These are phyloP conservation scores for Massarina eburnea DNA, from an alignment of 2,329 filamentous ascomycete species.

Conservation along the genomic window DNA sequence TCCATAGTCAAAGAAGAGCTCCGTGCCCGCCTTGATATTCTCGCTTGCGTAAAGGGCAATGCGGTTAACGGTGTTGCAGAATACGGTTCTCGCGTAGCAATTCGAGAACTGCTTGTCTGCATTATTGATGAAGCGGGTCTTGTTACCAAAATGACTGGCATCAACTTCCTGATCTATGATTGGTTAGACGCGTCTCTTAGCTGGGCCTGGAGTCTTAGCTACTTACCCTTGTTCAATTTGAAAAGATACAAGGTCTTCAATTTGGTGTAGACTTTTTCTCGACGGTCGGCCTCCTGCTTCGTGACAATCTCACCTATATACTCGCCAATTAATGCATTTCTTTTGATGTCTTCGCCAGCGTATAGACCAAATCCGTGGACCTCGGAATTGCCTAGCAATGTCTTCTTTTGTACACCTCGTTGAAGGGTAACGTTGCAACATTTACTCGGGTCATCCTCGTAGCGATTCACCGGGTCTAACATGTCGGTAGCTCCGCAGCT, in stretches of 20 bases:
- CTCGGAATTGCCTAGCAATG: constrained; percentile 70
- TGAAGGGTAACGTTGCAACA: constrained; percentile 77
- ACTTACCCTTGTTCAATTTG: constrained; percentile 50
- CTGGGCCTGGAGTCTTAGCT: neutral
- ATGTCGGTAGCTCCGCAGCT: constrained; percentile 70
- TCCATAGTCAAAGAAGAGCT: constrained; percentile 82
- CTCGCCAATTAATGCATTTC: constrained; percentile 76
- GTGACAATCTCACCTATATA: constrained; percentile 79
- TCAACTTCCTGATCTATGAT: constrained; percentile 60
- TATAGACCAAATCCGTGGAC: constrained; percentile 78
- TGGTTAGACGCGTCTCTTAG: constrained; percentile 12
- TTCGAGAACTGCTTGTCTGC: constrained; percentile 59
- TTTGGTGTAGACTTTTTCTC: constrained; percentile 65
- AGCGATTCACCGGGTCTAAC: constrained; percentile 67
- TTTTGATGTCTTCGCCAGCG: constrained; percentile 65
- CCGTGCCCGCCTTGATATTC: constrained; percentile 70
- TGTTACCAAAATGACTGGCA: constrained; percentile 74
- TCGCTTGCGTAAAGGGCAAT: constrained; percentile 72
- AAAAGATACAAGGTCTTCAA: constrained; percentile 66
- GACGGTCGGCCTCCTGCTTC: constrained; percentile 67
- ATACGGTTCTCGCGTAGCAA: constrained; percentile 67
- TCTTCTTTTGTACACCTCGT: constrained; percentile 64
- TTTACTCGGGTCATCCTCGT: constrained; percentile 59
- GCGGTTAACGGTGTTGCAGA: constrained; percentile 72
- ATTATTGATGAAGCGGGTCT: constrained; percentile 83